These are phyloP conservation scores for Tulasnella sp. DNA, from an alignment of 768 basidiomycete genomes.

Conservation along the genomic window DNA sequence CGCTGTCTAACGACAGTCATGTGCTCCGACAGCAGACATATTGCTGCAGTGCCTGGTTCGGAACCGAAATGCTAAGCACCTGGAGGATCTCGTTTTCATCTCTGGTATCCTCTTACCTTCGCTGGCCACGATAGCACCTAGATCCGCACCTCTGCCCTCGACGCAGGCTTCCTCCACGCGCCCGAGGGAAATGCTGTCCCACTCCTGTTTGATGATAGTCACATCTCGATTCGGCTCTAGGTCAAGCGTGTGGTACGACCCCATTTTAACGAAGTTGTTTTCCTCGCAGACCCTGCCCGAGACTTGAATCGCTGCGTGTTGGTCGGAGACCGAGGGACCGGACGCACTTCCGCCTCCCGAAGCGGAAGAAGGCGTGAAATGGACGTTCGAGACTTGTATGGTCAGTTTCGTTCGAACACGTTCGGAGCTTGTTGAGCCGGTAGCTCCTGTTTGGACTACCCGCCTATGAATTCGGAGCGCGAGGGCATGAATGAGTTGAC, in stretches of 20 bases:
- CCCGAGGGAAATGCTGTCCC: conserved; percentile 85
- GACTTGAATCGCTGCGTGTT: conserved; percentile 64
- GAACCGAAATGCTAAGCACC: not conserved
- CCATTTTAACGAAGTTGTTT: conserved; percentile 85
- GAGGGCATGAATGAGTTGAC: not conserved
- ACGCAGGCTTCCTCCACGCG: conserved; percentile 84
- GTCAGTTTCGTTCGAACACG: conserved; percentile 83
- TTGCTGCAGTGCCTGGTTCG: conserved; percentile 68
- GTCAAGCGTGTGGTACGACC: conserved; percentile 92
- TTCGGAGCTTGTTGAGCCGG: conserved; percentile 91
- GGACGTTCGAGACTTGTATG: conserved; percentile 69
- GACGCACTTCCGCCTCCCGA: conserved; percentile 33
- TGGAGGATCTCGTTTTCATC: not conserved
- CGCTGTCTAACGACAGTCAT: conserved; percentile 93
- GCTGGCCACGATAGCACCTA: conserved; percentile 92
- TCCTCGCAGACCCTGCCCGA: conserved; percentile 81
- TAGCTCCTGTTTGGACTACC: conserved; percentile 85
- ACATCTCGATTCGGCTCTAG: conserved; percentile 89
- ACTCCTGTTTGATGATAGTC: conserved; percentile 81
- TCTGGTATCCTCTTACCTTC: conserved; percentile 53
- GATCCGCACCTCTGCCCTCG: conserved; percentile 93
- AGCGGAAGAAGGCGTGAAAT: conserved; percentile 68
- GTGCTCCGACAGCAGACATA: conserved; percentile 93
- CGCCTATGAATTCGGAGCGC: conserved; percentile 41
- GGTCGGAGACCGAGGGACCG: conserved; percentile 37